phyloP scores from a whole-genome alignment of 1,284 basidiomycete genomes.

The Garcileccinum viscosum region DNA sequence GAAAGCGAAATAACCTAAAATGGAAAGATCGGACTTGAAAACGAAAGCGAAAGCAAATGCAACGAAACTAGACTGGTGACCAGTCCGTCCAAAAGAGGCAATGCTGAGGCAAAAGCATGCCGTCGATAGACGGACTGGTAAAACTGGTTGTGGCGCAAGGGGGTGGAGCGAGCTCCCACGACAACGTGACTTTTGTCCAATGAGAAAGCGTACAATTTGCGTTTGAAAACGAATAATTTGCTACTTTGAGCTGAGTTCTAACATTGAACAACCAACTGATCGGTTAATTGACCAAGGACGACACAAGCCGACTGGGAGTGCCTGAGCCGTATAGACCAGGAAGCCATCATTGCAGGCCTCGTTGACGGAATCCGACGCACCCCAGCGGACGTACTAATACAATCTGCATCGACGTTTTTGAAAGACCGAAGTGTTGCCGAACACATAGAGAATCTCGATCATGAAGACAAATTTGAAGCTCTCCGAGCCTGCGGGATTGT shows the following conservation, averaged over 20 bases:
- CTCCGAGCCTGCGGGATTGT: neutral
- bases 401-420: neutral
- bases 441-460: neutral
- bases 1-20: too few species aligned
- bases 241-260: too few species aligned
- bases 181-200: neutral
- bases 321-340: neutral
- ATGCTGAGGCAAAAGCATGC: too few species aligned
- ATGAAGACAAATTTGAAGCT: neutral
- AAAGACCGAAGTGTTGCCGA: neutral
- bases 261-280: too few species aligned
- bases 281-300: neutral
- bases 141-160: neutral
- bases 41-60: too few species aligned
- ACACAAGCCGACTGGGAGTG: neutral
- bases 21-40: too few species aligned
- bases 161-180: neutral
- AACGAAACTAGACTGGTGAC: too few species aligned
- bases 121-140: neutral
- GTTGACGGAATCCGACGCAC: neutral
- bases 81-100: too few species aligned
- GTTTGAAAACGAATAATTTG: too few species aligned
- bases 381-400: neutral
- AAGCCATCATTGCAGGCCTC: neutral
- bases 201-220: neutral